Percentiles rank a stretch among this genome's conserved stretches.
Evolutionary conservation across 148 eudicot species (phyloP).

Genomic region (Talinum fruticosum): DNA sequence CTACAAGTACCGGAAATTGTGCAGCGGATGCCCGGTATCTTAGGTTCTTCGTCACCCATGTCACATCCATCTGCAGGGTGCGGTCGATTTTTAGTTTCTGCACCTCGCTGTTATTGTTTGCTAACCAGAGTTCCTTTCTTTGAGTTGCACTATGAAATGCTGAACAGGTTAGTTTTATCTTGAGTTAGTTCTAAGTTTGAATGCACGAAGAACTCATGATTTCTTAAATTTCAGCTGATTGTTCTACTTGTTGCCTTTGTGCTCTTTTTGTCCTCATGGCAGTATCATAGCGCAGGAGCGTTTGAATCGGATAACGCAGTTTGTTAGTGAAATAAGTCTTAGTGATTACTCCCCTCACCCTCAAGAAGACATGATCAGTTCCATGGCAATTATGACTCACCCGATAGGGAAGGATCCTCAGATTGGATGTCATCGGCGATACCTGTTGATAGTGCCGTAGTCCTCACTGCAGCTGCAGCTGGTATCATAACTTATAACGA

Average conservation of each 20-base stretch:
- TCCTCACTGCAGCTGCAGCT: conserved; percentile 79
- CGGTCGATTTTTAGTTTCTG: conserved; percentile 77
- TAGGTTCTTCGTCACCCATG: conserved; percentile 52
- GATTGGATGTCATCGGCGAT: conserved; percentile 85
- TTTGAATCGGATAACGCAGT: conserved; percentile 77
- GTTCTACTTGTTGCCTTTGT: conserved; percentile 1
- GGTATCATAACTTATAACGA: conserved; percentile 64
- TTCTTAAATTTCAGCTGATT: not conserved
- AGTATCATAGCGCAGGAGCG: conserved; percentile 96
- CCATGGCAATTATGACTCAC: conserved; percentile 39
- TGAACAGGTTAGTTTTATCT: conserved; percentile 65
- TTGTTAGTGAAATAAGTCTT: conserved; percentile 65
- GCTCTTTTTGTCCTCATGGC: conserved; percentile 33
- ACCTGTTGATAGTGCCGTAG: conserved; percentile 69
- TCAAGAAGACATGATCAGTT: conserved; percentile 36
- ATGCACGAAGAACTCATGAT: not conserved
- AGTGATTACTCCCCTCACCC: conserved; percentile 38
- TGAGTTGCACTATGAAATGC: conserved; percentile 89
- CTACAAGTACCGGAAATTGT: conserved; percentile 88
- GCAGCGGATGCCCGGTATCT: conserved; percentile 69
- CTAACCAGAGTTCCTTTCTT: conserved; percentile 92
- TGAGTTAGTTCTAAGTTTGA: not conserved
- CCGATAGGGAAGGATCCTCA: conserved; percentile 24
- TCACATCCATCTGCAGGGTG: conserved; percentile 46
- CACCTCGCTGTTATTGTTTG: conserved; percentile 96